Base-by-base conservation (phyloP, 1,284 basidiomycete species). In the Porogramme epimiltina region DNA sequence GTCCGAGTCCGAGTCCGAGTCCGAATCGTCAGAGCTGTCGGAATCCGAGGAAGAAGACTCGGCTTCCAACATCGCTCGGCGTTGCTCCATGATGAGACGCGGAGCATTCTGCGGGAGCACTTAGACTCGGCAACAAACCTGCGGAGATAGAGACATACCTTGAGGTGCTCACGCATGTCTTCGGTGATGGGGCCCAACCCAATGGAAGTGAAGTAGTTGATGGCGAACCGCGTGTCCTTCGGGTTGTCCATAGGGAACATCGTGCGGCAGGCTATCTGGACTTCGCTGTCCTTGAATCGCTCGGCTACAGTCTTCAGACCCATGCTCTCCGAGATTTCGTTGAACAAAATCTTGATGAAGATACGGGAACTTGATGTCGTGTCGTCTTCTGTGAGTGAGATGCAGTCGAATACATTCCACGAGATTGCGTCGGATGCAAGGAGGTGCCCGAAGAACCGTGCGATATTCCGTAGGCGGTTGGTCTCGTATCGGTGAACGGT, bases 401-500 rank as follows among this genome's bases (percentile, higher is more conserved):
- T 81, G 38, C 85, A 84, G 58, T 89, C 85, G 42, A 99, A 78
- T 0, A 87, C 87, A 8, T 85, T 79, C 96, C 96, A 99, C 11
- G 91, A 91, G 53, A 99, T 83, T 3, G 89, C 83, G 70, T 99
- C 96, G 10, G 84, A 87, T 11, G 86, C 86, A 56, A 97, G 62
- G 22, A 96, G 75, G 66, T 96, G 93, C 0, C 96, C 96, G 64
- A 99, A 98, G 78, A 99, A 94, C 34, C 95, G 85, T 4, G 92
- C 93, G 61, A 99, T 98, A 70, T 99, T 99, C 53, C 96, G 92
- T 42, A 99, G 79, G 19, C 95, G 91, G 70, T 98, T 99, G 20
- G 96, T 98, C 74, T 99, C 96, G 73, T 98, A 99, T 47, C 97
- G 90, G 74, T 99, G 96, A 61, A 99, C 95, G 4, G 96, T 98